Conservation (phyloP, 1,284 basidiomycete genomes). For the Ganoderma leucocontextum region DNA sequence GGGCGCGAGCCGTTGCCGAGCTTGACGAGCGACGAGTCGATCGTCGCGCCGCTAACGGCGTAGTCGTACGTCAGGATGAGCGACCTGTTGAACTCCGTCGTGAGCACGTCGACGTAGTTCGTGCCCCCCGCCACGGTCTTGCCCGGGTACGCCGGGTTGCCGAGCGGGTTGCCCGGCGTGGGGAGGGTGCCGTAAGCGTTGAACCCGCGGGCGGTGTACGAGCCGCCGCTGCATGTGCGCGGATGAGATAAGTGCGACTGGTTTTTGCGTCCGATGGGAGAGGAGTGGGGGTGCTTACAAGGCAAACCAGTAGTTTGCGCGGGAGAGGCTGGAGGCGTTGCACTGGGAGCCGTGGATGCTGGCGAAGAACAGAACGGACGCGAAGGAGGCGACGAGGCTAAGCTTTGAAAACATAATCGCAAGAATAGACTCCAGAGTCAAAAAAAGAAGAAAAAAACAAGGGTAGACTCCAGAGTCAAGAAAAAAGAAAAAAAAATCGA, state of each 20-base stretch:
- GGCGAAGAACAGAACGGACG: conserved; percentile 28
- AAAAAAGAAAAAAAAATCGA: too few species aligned
- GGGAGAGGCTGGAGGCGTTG: conserved; percentile 1
- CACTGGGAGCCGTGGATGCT: conserved; percentile 33
- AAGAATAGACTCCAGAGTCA: too few species aligned
- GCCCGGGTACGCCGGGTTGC: conserved; percentile 68
- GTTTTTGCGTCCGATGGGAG: not conserved
- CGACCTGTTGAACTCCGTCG: conserved; percentile 59
- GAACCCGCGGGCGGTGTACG: conserved; percentile 66
- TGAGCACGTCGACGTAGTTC: conserved; percentile 65
- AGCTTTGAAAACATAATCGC: conserved; percentile 28
- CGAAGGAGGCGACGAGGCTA: conserved; percentile 22
- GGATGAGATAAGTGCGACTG: too few species aligned
- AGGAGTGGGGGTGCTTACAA: conserved; percentile 46
- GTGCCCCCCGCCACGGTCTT: conserved; percentile 58
- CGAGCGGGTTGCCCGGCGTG: conserved; percentile 57
- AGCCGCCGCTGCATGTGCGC: conserved; percentile 56
- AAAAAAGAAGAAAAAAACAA: too few species aligned
- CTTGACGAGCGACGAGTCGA: conserved; percentile 57
- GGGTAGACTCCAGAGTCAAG: too few species aligned
- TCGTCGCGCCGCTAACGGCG: conserved; percentile 67
- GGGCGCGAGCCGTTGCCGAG: conserved; percentile 56
- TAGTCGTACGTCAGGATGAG: conserved; percentile 65
- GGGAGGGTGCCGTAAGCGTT: conserved; percentile 50
- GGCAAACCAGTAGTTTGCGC: conserved; percentile 57